Evolutionary conservation across 2,329 filamentous ascomycete genomes (phyloP).

Genomic region (Hymenotorrendiella dingleyae): DNA sequence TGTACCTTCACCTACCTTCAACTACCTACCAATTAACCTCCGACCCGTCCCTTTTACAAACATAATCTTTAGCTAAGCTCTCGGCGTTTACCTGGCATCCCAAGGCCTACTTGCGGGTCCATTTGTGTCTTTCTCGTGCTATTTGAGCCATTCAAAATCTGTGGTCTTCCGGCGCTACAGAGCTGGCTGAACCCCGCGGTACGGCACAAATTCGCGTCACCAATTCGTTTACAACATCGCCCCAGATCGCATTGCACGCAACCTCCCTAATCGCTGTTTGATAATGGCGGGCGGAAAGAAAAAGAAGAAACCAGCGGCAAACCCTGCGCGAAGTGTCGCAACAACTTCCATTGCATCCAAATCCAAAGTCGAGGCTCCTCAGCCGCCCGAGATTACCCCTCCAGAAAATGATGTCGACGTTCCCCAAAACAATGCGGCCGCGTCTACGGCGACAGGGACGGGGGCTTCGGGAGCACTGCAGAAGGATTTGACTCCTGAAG

Average conservation of each 20-base stretch:
- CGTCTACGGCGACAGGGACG: slow-evolving; percentile 10
- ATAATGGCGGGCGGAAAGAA: slow-evolving; percentile 60
- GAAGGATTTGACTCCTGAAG: slow-evolving; percentile 67
- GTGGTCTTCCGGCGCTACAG: too few relatives aligned
- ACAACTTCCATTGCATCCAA: slow-evolving; percentile 90
- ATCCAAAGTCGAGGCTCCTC: slow-evolving; percentile 55
- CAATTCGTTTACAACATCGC: slow-evolving; percentile 1
- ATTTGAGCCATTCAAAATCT: slow-evolving; percentile 1
- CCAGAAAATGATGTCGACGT: slow-evolving; percentile 12
- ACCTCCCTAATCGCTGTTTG: not conserved
- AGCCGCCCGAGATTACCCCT: slow-evolving; percentile 24
- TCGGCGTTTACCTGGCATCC: too few relatives aligned
- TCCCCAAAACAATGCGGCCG: slow-evolving; percentile 9
- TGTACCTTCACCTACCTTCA: too few relatives aligned
- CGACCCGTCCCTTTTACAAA: too few relatives aligned
- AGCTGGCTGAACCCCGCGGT: too few relatives aligned
- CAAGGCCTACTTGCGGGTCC: too few relatives aligned
- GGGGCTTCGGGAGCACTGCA: slow-evolving; percentile 4
- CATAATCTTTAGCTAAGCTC: too few relatives aligned
- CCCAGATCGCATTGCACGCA: not conserved
- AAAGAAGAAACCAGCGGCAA: slow-evolving; percentile 86
- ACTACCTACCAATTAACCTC: too few relatives aligned
- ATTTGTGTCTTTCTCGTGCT: too few relatives aligned
- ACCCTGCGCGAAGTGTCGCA: slow-evolving; percentile 87
- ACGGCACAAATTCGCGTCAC: too few relatives aligned